Percentiles rank a stretch among this genome's conserved stretches.
These are phyloP conservation scores for Flaveria robusta DNA, from an alignment of 129 eudicot genomes.

Conservation along the genomic window DNA sequence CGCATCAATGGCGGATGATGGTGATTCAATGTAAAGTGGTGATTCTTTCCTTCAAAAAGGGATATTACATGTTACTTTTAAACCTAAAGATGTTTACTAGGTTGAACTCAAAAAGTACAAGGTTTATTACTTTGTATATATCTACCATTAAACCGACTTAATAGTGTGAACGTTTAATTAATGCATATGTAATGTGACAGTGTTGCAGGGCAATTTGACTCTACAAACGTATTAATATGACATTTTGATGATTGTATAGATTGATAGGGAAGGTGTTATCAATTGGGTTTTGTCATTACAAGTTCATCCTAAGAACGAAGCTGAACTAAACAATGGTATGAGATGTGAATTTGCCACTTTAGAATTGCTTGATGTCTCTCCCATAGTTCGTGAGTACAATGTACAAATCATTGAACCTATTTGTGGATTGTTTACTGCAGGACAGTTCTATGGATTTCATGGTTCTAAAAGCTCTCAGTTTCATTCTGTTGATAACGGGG, in stretches of 20 bases:
- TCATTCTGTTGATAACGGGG: slow-evolving; percentile 54
- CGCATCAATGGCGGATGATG: slow-evolving; percentile 44
- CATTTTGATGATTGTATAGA: slow-evolving; percentile 35
- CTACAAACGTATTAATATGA: slow-evolving; percentile 21
- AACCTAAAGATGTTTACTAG: too few species aligned
- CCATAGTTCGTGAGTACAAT: not conserved
- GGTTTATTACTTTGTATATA: not conserved
- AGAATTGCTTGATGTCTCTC: not conserved
- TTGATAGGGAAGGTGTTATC: slow-evolving; percentile 70
- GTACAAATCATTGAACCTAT: slow-evolving; percentile 6
- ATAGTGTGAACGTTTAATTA: not conserved
- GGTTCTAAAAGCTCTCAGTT: slow-evolving; percentile 92
- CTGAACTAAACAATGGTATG: slow-evolving; percentile 62
- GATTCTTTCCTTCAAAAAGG: too few species aligned
- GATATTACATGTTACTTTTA: too few species aligned
- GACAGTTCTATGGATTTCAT: slow-evolving; percentile 89
- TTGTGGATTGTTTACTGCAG: slow-evolving; percentile 43
- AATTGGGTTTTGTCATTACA: slow-evolving; percentile 84
- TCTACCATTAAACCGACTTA: not conserved
- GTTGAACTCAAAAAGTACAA: too few species aligned
- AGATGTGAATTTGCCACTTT: slow-evolving; percentile 10
- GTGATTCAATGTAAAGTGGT: not conserved
- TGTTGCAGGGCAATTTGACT: slow-evolving; percentile 24
- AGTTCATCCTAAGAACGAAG: slow-evolving; percentile 61
- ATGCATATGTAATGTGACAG: not conserved